Evolutionary conservation across 2,329 filamentous ascomycete genomes (phyloP).

Genomic region (Parascedosporium putredinis): DNA sequence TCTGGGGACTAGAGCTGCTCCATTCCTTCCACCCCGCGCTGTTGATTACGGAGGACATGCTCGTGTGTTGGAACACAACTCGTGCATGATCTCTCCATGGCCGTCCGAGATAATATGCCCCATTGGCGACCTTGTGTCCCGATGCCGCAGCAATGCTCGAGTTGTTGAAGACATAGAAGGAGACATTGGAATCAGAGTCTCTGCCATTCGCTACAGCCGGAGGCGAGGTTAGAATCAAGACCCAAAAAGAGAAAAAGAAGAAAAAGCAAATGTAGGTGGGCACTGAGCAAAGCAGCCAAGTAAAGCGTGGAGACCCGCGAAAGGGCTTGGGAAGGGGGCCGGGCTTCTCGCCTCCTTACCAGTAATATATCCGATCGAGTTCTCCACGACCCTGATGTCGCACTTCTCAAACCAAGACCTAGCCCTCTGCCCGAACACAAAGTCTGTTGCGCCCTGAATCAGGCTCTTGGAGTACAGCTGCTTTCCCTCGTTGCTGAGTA

Average conservation of each 20-base stretch:
- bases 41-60: conserved; percentile 46
- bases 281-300: too few species aligned
- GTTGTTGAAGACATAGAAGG: conserved; percentile 36
- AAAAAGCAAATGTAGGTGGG: background rate
- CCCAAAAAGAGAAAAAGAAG: background rate
- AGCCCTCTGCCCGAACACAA: conserved; percentile 24
- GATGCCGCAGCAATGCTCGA: conserved; percentile 23
- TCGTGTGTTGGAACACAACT: conserved; percentile 37
- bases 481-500: conserved; percentile 33
- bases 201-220: conserved; percentile 28
- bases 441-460: conserved; percentile 38
- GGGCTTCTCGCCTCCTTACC: conserved; percentile 19
- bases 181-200: conserved; percentile 21
- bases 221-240: background rate
- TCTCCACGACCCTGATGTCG: conserved; percentile 27
- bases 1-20: conserved; percentile 36
- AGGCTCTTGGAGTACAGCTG: conserved; percentile 35
- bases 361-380: conserved; percentile 28
- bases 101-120: conserved; percentile 35
- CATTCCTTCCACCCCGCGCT: conserved; percentile 47
- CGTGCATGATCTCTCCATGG: conserved; percentile 36
- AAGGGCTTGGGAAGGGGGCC: too few species aligned
- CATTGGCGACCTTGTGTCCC: conserved; percentile 11
- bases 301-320: too few species aligned
- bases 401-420: conserved; percentile 32